Conservation (phyloP, 148 eudicot genomes). For the Vaccinium vitisidaea region DNA sequence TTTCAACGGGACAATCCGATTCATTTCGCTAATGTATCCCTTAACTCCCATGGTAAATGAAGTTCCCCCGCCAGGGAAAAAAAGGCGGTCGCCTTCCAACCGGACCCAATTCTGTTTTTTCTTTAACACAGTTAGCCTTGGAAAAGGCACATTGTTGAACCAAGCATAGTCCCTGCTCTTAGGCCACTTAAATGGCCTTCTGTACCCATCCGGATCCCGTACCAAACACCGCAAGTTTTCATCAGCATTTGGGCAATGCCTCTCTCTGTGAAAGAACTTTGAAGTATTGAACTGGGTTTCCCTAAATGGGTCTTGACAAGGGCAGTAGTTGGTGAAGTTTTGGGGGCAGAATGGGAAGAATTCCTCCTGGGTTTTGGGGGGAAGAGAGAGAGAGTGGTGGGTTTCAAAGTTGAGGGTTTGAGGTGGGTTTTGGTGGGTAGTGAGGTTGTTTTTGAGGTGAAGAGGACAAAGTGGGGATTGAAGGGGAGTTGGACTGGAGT, state of each 20-base stretch:
- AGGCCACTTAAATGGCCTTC: slow-evolving; percentile 55
- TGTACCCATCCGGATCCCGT: slow-evolving; percentile 47
- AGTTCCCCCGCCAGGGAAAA: slow-evolving; percentile 65
- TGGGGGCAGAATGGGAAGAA: slow-evolving; percentile 30
- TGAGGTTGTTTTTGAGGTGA: slow-evolving; percentile 4
- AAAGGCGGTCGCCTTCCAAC: slow-evolving; percentile 35
- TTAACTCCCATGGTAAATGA: slow-evolving; percentile 45
- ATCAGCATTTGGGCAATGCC: slow-evolving; percentile 54
- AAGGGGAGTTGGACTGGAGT: background rate
- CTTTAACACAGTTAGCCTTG: slow-evolving; percentile 32
- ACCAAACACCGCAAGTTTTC: slow-evolving; percentile 49
- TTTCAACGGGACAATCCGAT: slow-evolving; percentile 36
- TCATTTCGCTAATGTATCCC: slow-evolving; percentile 37
- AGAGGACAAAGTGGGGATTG: slow-evolving; percentile 2
- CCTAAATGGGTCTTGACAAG: slow-evolving; percentile 39
- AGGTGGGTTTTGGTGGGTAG: slow-evolving; percentile 4
- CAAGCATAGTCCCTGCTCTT: slow-evolving; percentile 56
- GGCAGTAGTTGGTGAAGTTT: slow-evolving; percentile 45
- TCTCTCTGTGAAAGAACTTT: slow-evolving; percentile 38
- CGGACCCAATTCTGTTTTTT: slow-evolving; percentile 55
- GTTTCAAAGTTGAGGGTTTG: slow-evolving; percentile 24
- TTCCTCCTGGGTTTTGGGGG: slow-evolving; percentile 5
- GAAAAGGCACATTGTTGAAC: slow-evolving; percentile 51
- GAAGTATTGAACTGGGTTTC: slow-evolving; percentile 11
- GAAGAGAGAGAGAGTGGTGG: slow-evolving; percentile 27